Base-by-base conservation (phyloP, 805 yeast species). In the Blastobotrys robertii region DNA sequence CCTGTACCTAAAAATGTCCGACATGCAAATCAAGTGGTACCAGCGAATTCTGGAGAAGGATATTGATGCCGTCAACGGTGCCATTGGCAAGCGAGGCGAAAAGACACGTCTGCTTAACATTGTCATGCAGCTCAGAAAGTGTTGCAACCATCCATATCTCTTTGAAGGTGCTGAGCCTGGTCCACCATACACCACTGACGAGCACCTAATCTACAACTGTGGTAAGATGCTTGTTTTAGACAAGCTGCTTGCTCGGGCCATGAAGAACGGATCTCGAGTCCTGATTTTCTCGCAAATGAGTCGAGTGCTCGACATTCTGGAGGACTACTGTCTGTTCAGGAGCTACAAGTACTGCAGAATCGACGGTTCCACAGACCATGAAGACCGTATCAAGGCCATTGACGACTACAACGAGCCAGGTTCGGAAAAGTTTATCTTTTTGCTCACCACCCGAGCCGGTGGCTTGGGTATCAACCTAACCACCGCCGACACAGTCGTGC, bases 91-190 rank as follows among this genome's bases (percentile, higher is more conserved):
- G 62, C 72, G 94, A 44, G 25, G 25, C 25, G 97, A 90, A 60
- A 90, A 90, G 57, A 87, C 97, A 1, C 72, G 97, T 44, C 67
- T 92, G 48, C 70, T 90, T 45, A 90, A 90, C 58, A 90, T 90
- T 54, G 97, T 90, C 10, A 90, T 90, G 97, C 97, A 90, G 63
- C 69, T 90, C 50, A 73, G 97, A 56, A 90, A 90, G 62, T 90
- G 97, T 62, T 90, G 97, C 61, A 90, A 92, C 59, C 98, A 92
- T 64, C 97, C 97, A 0, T 90, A 92, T 62, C 66, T 90, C 43
- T 92, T 92, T 57, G 97, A 90, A 60, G 97, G 98, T n/a, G 98
- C 97, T 1, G 97, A 88, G 62, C 97, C 97, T 0, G 97, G 97
- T 8, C 97, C 97, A 1, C 97, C 97, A 1, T 90, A 72, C 57